Evolutionary conservation across 2,329 filamentous ascomycete species (phyloP).

Genomic region (Aspergillus calidoustus): DNA sequence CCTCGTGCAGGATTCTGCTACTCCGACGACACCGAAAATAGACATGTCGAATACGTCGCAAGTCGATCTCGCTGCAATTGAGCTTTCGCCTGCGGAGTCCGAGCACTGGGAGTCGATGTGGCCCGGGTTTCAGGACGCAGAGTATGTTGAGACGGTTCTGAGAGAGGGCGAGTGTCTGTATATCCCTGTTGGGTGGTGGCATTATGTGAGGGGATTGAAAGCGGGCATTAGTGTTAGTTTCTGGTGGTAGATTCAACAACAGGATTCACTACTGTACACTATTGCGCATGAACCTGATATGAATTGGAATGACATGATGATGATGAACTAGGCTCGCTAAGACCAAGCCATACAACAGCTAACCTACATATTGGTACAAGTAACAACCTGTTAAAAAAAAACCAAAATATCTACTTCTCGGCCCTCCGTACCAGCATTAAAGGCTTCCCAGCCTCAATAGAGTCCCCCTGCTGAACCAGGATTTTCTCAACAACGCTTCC

Average conservation of each 20-base stretch:
- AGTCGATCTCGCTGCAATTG: conserved; percentile 74
- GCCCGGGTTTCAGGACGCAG: conserved; percentile 62
- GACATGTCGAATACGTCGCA: conserved; percentile 91
- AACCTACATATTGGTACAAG: background rate
- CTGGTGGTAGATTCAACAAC: conserved; percentile 74
- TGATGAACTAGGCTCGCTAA: background rate
- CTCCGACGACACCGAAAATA: conserved; percentile 49
- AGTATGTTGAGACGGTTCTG: conserved; percentile 76
- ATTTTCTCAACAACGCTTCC: conserved; percentile 44
- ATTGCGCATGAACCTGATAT: background rate
- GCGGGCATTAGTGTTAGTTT: conserved; percentile 95
- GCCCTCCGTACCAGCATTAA: conserved; percentile 34
- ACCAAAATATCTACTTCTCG: background rate
- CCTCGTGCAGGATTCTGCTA: background rate
- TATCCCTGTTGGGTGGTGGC: conserved; percentile 96
- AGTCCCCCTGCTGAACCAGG: conserved; percentile 45
- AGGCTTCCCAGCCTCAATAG: conserved; percentile 42
- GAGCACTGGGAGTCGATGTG: conserved; percentile 52
- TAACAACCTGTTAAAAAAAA: background rate
- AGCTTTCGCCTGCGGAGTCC: conserved; percentile 55
- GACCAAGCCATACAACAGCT: background rate
- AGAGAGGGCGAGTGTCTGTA: conserved; percentile 83
- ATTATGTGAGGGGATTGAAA: conserved; percentile 85
- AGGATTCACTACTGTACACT: background rate
- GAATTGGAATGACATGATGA: background rate